Evolutionary conservation across 495 filamentous ascomycete genomes (phyloP).

Genomic region (Penicillium manginii): DNA sequence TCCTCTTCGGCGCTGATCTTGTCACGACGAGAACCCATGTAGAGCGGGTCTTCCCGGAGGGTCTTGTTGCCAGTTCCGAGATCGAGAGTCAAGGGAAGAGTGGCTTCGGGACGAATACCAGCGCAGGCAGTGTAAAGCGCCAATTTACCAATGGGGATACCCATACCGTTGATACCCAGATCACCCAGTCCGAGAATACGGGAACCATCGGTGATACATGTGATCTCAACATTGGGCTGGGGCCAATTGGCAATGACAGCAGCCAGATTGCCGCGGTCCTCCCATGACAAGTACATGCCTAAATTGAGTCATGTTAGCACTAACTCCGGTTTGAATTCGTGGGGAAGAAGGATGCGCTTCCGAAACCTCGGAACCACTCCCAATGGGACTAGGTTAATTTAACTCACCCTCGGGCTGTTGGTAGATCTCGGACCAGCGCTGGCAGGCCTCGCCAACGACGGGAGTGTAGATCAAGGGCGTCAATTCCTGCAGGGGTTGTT

Average conservation of each 20-base stretch:
- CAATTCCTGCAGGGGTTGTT: constrained; percentile 59
- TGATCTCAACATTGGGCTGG: constrained; percentile 85
- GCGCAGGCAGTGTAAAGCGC: constrained; percentile 95
- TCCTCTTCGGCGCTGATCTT: constrained; percentile 82
- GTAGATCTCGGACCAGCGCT: constrained; percentile 95
- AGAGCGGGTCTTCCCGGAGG: constrained; percentile 88
- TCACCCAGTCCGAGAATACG: constrained; percentile 95
- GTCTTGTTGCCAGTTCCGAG: constrained; percentile 88
- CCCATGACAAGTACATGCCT: constrained; percentile 88
- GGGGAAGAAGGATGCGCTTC: neutral
- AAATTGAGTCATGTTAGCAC: neutral
- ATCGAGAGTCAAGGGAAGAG: constrained; percentile 89
- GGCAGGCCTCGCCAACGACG: constrained; percentile 93
- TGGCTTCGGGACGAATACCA: constrained; percentile 90
- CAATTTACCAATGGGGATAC: constrained; percentile 95
- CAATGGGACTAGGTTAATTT: neutral
- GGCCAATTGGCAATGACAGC: constrained; percentile 91
- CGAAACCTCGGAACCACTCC: neutral
- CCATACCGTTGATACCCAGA: constrained; percentile 96
- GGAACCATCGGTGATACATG: constrained; percentile 95
- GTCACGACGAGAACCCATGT: constrained; percentile 84
- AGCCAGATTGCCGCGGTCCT: constrained; percentile 81
- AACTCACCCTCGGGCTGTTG: constrained; percentile 83
- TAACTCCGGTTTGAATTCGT: constrained; percentile 32
- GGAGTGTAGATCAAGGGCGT: constrained; percentile 98